phyloP scores from a whole-genome alignment of 257 asterid genomes.

The Solanum appendiculatum region DNA sequence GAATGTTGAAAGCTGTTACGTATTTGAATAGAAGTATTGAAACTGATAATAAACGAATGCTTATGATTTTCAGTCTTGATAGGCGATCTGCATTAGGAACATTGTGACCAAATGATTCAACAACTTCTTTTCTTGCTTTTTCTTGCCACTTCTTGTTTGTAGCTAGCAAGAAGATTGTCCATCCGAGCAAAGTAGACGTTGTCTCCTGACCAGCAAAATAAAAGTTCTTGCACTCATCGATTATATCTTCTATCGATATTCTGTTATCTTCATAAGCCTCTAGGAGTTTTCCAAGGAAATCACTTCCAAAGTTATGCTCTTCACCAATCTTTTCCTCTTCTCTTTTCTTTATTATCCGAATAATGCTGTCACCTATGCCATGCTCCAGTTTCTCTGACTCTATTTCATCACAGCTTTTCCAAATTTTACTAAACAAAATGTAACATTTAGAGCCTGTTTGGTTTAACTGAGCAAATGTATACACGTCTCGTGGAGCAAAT shows the following conservation, averaged over 20 bases:
- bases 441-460: neutral
- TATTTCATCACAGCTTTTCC: constrained; percentile 27
- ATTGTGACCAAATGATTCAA: constrained; percentile 11
- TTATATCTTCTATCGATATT: constrained; percentile 41
- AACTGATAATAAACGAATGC: neutral
- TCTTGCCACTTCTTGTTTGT: constrained; percentile 60
- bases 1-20: neutral
- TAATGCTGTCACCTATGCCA: constrained; percentile 31
- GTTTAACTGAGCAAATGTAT: neutral
- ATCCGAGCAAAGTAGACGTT: constrained; percentile 39
- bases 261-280: constrained; percentile 18
- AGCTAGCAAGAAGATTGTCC: constrained; percentile 54
- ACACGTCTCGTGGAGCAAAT: neutral
- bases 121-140: constrained; percentile 52
- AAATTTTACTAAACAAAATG: constrained; percentile 16
- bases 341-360: constrained; percentile 24
- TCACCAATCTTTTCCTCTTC: constrained; percentile 4
- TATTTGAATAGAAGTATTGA: neutral
- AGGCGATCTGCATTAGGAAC: constrained; percentile 33
- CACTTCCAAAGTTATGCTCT: constrained; percentile 1
- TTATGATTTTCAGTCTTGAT: constrained; percentile 38
- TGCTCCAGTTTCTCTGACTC: constrained; percentile 55
- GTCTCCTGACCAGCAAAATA: constrained; percentile 87
- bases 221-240: constrained; percentile 68
- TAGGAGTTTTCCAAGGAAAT: constrained; percentile 44